Evolutionary conservation across 1,139 yeast genomes (phyloP).

Genomic region (Lodderomyces parapsilosis): DNA sequence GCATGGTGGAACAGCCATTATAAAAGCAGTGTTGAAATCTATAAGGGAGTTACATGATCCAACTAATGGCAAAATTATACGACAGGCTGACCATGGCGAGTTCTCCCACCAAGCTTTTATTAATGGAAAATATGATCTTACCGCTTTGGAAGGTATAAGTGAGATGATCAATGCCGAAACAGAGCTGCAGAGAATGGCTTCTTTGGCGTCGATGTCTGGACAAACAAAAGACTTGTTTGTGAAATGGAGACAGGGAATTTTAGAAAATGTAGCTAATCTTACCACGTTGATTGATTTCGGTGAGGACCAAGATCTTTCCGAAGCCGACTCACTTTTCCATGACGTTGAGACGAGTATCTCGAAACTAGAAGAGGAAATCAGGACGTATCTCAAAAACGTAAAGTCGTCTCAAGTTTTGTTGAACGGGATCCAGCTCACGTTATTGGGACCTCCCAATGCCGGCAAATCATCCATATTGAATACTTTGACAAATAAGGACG

Average conservation of each 20-base stretch:
- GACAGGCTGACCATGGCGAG: constrained; percentile 93
- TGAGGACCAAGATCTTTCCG: constrained; percentile 86
- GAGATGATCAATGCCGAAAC: constrained; percentile 94
- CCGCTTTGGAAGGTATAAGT: constrained; percentile 87
- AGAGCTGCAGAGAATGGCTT: constrained; percentile 78
- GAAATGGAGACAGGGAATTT: constrained; percentile 66
- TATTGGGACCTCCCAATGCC: constrained; percentile 94
- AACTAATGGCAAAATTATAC: constrained; percentile 39
- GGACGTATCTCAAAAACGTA: constrained; percentile 48
- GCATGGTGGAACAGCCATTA: constrained; percentile 92
- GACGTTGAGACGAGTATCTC: constrained; percentile 47
- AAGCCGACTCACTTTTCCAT: constrained; percentile 48
- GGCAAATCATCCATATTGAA: constrained; percentile 91
- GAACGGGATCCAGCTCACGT: constrained; percentile 69
- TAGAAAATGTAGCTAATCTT: constrained; percentile 67
- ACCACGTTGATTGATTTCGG: constrained; percentile 94
- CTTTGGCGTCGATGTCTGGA: constrained; percentile 74
- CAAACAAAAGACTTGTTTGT: constrained; percentile 52
- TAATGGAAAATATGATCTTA: constrained; percentile 66
- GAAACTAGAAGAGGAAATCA: constrained; percentile 44
- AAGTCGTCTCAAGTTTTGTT: constrained; percentile 63
- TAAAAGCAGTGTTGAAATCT: constrained; percentile 63
- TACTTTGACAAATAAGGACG: constrained; percentile 69
- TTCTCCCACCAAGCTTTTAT: constrained; percentile 81
- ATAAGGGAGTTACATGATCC: constrained; percentile 54